phyloP scores from a whole-genome alignment of 2,329 filamentous ascomycete species.

The Aspergillus awamori region DNA sequence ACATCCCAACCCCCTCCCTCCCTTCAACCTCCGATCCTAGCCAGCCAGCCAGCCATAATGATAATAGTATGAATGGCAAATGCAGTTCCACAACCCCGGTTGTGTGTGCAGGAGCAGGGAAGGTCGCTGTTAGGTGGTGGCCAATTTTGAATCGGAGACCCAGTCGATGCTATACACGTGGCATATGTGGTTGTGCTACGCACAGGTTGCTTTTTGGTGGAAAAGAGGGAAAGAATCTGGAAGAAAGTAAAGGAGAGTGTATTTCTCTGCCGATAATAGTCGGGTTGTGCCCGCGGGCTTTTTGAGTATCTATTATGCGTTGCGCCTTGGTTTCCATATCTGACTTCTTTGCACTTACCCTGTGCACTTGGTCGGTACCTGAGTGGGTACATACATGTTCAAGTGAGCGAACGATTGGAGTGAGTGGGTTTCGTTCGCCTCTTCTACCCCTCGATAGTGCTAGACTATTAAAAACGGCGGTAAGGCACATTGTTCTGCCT shows the following conservation, averaged over 20 bases:
- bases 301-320: not conserved
- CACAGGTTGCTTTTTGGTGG: not conserved
- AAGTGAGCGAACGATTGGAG: not conserved
- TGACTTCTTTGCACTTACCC: not conserved
- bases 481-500: not conserved
- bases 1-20: not conserved
- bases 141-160: not conserved
- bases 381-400: not conserved
- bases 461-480: not conserved
- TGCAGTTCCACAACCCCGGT: not conserved
- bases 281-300: not conserved
- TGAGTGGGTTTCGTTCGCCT: not conserved
- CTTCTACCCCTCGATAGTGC: not conserved
- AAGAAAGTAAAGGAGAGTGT: not conserved
- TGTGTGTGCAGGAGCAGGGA: not conserved
- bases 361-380: not conserved
- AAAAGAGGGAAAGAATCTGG: not conserved
- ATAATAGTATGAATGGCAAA: not conserved
- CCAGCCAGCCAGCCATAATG: not conserved
- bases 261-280: not conserved
- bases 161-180: constrained; percentile 1
- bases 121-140: not conserved
- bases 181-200: not conserved
- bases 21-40: not conserved
- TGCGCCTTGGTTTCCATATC: not conserved